These are phyloP conservation scores for Sicyos baderoa DNA, from an alignment of 306 rosid species.

Conservation along the genomic window DNA sequence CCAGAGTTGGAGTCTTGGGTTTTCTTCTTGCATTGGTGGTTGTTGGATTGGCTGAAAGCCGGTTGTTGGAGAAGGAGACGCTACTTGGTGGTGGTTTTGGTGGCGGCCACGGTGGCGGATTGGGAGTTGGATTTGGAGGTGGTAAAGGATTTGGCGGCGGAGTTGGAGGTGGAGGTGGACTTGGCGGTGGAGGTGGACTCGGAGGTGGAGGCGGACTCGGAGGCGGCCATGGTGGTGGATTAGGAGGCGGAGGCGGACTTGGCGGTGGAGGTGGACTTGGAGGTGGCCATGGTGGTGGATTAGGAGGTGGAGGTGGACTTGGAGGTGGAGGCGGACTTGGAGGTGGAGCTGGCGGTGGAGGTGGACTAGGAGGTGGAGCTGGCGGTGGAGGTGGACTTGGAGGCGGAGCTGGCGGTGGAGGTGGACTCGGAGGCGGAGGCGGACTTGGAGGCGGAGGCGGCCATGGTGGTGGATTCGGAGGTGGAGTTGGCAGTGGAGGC, in stretches of 20 bases:
- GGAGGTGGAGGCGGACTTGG: constrained; percentile 14
- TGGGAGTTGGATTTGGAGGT: too few species aligned
- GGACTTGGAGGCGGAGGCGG: constrained; percentile 7
- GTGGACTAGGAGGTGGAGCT: neutral
- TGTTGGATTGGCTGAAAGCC: too few species aligned
- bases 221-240: neutral
- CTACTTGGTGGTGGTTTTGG: too few species aligned
- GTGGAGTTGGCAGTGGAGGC: constrained; percentile 1
- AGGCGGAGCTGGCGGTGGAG: constrained; percentile 28
- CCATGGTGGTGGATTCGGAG: neutral
- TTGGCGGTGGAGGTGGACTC: neutral
- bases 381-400: constrained; percentile 24
- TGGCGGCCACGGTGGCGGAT: too few species aligned
- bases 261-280: too few species aligned
- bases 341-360: constrained; percentile 1
- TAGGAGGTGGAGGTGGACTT: neutral
- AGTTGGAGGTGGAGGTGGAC: too few species aligned
- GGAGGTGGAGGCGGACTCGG: constrained; percentile 2
- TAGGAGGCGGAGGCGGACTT: constrained; percentile 6
- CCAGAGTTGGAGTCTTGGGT: too few species aligned
- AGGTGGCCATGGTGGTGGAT: neutral
- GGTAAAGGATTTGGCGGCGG: too few species aligned
- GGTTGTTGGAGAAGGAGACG: too few species aligned
- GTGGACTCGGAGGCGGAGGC: constrained; percentile 11
- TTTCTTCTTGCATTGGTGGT: too few species aligned